Conservation (phyloP, 2,329 filamentous ascomycete genomes). For the Fusarium sp. region DNA sequence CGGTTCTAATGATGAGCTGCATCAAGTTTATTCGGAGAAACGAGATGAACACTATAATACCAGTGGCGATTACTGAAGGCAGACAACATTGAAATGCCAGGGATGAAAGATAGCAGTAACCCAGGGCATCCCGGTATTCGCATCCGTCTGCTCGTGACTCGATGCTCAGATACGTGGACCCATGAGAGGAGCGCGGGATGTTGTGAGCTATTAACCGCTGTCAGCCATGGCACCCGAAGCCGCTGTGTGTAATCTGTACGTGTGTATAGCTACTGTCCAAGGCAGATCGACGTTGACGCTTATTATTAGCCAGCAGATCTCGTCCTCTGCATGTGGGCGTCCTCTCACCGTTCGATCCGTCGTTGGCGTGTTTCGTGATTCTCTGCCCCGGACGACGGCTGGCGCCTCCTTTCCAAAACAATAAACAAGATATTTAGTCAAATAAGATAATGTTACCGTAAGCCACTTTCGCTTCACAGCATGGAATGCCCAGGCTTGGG, state of each 20-base stretch:
- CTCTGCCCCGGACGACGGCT: conserved; percentile 23
- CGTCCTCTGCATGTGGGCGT: conserved; percentile 29
- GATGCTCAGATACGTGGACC: conserved; percentile 32
- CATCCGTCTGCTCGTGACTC: conserved; percentile 14
- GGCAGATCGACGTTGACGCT: conserved; percentile 9
- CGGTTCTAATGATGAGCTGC: conserved; percentile 3
- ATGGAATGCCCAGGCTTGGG: conserved; percentile 23
- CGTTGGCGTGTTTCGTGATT: conserved; percentile 29
- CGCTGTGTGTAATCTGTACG: conserved; percentile 2
- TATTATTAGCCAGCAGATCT: conserved; percentile 2
- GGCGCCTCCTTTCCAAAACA: conserved; percentile 36
- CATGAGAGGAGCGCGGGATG: conserved; percentile 11
- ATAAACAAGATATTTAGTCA: conserved; percentile 21
- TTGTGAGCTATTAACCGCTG: conserved; percentile 13
- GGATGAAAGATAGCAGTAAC: conserved; percentile 1
- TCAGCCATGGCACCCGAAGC: not conserved
- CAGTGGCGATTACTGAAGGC: conserved; percentile 1
- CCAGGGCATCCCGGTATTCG: too few species aligned
- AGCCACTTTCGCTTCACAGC: conserved; percentile 30
- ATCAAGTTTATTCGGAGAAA: conserved; percentile 3
- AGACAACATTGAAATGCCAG: not conserved
- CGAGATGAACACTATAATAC: conserved; percentile 9
- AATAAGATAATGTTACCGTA: conserved; percentile 18
- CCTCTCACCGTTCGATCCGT: conserved; percentile 31
- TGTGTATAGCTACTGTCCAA: conserved; percentile 1